Base-by-base conservation (phyloP, 495 filamentous ascomycete genomes). In the Penicillium coffeae region DNA sequence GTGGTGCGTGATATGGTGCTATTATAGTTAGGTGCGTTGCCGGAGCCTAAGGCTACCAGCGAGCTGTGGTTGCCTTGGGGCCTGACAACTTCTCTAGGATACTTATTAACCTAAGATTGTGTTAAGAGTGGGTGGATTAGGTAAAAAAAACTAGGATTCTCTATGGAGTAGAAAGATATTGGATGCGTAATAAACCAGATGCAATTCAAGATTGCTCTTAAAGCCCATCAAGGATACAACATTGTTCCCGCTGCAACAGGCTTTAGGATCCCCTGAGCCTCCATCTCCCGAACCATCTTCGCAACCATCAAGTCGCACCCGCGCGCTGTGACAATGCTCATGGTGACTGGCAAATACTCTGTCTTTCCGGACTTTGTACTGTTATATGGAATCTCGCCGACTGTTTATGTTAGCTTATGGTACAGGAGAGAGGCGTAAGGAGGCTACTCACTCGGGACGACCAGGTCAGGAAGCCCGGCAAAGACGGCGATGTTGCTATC, bases 281-380 rank as follows among this genome's bases (percentile, higher is more conserved):
- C 60, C 19, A 87, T 47, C 22, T 77, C 78, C 47, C 71, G 58
- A n/a, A 81, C 72, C 34, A 86, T 55, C 25, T 64, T 70, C 12
- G 75, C 79, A 37, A 86, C 58, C 63, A 86, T 68, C 0, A 75
- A 70, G 64, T 87, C 84, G 49, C 84, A 86, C 0, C 82, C 82
- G 38, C 76, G 75, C 2, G 80, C 77, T 2, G 76, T 81, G 59
- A 83, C 62, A 30, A 87, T 67, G 47, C 77, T 71, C 15, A 85
- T 71, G 0, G 74, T 74, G 0, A 87, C 82, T 1, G 83, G 83
- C 27, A 85, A 51, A 22, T 69, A 68, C 63, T 86, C 83, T 30
- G 25, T 30, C 25, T 5, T 30, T 10, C 25, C 25, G 25, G 25
- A 30, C 4, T 5, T 30, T 4, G 25, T 74, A 4, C 74, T 79